phyloP scores from a whole-genome alignment of 306 rosid genomes.

The Begonia peltatifolia region DNA sequence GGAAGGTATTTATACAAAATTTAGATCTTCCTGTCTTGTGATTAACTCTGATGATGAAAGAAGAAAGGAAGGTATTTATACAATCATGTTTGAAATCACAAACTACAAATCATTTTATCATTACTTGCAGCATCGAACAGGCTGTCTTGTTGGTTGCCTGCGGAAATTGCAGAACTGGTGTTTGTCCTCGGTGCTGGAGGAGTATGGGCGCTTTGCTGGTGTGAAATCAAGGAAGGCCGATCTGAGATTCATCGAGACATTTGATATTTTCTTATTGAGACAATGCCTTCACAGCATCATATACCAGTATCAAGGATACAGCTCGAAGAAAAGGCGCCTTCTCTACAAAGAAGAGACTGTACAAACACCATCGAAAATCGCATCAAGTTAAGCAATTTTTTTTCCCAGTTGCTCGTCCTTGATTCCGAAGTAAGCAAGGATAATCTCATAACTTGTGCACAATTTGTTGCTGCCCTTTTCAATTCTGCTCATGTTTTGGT shows the following conservation, averaged over 20 bases:
- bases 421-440: not conserved
- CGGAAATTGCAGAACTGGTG: slow-evolving; percentile 95
- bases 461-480: not conserved
- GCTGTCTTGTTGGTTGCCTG: slow-evolving; percentile 85
- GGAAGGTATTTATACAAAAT: slow-evolving; percentile 25
- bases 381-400: slow-evolving; percentile 23
- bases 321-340: slow-evolving; percentile 68
- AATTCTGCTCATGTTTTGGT: not conserved
- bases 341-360: slow-evolving; percentile 50
- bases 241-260: slow-evolving; percentile 53
- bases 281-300: slow-evolving; percentile 88
- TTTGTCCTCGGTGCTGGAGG: slow-evolving; percentile 66
- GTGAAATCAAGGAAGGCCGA: slow-evolving; percentile 54
- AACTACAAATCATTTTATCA: not conserved
- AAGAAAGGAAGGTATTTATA: no score
- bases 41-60: not conserved
- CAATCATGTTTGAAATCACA: not conserved
- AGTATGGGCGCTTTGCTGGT: slow-evolving; percentile 70
- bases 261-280: slow-evolving; percentile 41
- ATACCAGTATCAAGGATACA: slow-evolving; percentile 83
- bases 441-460: not conserved
- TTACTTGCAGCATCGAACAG: slow-evolving; percentile 74
- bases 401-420: not conserved
- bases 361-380: slow-evolving; percentile 44
- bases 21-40: not conserved